phyloP scores from a whole-genome alignment of 1,139 yeast genomes.

The Candida sanyaensis region DNA sequence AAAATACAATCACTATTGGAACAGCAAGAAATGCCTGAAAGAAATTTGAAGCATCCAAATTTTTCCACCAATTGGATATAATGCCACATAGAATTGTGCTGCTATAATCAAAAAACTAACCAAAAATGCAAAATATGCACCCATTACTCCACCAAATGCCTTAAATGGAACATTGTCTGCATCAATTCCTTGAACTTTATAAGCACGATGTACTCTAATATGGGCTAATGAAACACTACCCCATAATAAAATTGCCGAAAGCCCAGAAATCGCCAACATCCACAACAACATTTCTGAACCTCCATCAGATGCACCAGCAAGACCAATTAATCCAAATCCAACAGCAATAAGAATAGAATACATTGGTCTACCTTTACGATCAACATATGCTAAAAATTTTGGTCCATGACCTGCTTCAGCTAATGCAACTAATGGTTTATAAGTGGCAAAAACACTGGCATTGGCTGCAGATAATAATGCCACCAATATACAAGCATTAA shows the following conservation, averaged over 20 bases:
- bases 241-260: constrained; percentile 41
- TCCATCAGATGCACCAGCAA: constrained; percentile 32
- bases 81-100: constrained; percentile 34
- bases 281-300: constrained; percentile 33
- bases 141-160: constrained; percentile 32
- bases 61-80: constrained; percentile 27
- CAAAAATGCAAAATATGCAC: constrained; percentile 33
- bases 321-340: constrained; percentile 32
- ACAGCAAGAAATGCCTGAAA: constrained; percentile 33
- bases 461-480: constrained; percentile 37
- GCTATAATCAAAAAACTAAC: constrained; percentile 32
- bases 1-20: constrained; percentile 27
- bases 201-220: constrained; percentile 27
- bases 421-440: constrained; percentile 32
- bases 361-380: constrained; percentile 30
- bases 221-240: constrained; percentile 33
- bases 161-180: constrained; percentile 25
- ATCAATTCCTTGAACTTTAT: constrained; percentile 26
- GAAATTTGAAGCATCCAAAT: constrained; percentile 26
- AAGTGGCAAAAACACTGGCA: constrained; percentile 34
- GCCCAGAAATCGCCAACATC: constrained; percentile 39
- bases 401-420: constrained; percentile 38
- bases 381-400: constrained; percentile 26
- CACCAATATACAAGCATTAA: constrained; percentile 33
- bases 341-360: constrained; percentile 29